Conservation (phyloP, 225 moss, liverwort and hornwort species). For the Straminergon stramineum region DNA sequence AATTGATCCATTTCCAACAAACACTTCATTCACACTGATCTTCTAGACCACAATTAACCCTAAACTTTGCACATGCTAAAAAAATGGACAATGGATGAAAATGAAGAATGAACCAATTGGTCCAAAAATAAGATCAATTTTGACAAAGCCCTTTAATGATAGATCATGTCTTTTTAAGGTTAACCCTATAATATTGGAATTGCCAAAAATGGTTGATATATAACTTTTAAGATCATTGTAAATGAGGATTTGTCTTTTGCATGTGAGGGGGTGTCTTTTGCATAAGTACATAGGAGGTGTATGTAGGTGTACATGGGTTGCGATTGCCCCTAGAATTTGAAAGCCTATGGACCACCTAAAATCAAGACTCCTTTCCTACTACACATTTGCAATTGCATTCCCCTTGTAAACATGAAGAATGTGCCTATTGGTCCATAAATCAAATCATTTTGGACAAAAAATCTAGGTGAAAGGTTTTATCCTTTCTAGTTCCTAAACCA, state of each 20-base stretch:
- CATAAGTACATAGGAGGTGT: background rate
- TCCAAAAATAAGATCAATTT: background rate
- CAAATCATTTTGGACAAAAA: rapidly evolving
- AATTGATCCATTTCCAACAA: rapidly evolving
- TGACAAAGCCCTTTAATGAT: too few species aligned
- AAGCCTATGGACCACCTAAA: background rate
- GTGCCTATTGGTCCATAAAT: background rate
- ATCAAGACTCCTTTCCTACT: rapidly evolving
- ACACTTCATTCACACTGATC: background rate
- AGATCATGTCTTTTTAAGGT: background rate
- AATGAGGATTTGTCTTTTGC: rapidly evolving
- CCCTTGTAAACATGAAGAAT: background rate
- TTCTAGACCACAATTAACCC: too few species aligned
- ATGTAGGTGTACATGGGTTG: background rate
- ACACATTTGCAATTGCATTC: rapidly evolving
- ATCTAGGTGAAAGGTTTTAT: background rate
- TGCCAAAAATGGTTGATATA: background rate
- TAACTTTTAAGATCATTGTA: background rate
- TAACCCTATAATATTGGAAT: rapidly evolving
- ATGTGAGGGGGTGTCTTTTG: background rate
- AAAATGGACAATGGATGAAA: background rate
- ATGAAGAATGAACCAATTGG: background rate
- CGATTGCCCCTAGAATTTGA: rapidly evolving
- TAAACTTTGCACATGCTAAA: background rate
- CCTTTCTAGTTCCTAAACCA: too few species aligned